These are phyloP conservation scores for Striga hermonthica DNA, from an alignment of 305 asterid species.

Conservation along the genomic window DNA sequence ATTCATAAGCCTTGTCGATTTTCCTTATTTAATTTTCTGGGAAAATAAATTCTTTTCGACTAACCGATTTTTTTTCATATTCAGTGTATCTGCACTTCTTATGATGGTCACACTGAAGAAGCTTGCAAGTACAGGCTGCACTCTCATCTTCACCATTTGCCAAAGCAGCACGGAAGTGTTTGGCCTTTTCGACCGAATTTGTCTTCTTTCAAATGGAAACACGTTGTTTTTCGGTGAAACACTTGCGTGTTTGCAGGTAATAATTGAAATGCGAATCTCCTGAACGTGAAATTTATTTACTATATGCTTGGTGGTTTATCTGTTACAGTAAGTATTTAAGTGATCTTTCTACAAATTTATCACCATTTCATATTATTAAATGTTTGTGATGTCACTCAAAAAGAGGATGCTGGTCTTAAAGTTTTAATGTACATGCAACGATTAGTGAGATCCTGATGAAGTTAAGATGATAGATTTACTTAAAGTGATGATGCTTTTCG, in stretches of 20 bases:
- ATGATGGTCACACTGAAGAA: conserved; percentile 99
- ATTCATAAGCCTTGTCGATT: no score
- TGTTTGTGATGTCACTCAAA: no score
- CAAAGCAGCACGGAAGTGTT: conserved; percentile 99
- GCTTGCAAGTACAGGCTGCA: conserved; percentile 97
- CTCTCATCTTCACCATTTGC: conserved; percentile 84
- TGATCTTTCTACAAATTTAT: not conserved
- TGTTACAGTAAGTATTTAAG: not conserved
- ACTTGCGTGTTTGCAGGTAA: conserved; percentile 97
- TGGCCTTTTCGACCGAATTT: conserved; percentile 95
- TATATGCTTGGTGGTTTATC: not conserved
- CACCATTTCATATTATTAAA: no score
- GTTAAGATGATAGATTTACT: no score
- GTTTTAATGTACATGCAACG: no score
- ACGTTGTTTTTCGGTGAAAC: conserved; percentile 99
- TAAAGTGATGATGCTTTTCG: conserved; percentile 2
- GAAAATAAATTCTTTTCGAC: no score
- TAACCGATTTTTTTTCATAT: conserved; percentile 22
- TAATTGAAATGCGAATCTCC: conserved; percentile 21
- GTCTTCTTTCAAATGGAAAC: conserved; percentile 97
- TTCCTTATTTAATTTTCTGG: no score
- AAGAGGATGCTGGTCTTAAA: no score
- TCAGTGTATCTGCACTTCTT: conserved; percentile 91
- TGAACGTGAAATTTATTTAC: conserved; percentile 14
- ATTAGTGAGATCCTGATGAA: no score